phyloP scores from a whole-genome alignment of 2,329 filamentous ascomycete species.

The Alternaria gaisen region DNA sequence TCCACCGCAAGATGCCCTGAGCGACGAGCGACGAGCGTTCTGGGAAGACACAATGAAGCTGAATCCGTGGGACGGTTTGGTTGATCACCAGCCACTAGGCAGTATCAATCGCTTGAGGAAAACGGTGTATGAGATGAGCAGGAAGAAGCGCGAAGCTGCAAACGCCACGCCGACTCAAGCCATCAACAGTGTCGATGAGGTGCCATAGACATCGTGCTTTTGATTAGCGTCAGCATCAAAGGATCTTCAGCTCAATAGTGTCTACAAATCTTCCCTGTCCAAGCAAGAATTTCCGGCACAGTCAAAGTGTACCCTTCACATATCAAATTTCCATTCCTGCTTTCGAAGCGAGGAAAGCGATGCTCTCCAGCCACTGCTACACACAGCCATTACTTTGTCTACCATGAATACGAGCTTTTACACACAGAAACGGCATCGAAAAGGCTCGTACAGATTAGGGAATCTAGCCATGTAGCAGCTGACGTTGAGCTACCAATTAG shows the following conservation, averaged over 20 bases:
- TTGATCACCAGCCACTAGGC: constrained; percentile 38
- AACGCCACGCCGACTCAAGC: constrained; percentile 28
- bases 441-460: background rate
- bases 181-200: constrained; percentile 31
- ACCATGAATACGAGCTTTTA: background rate
- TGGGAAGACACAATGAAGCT: constrained; percentile 46
- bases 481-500: background rate
- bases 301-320: background rate
- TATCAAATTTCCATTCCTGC: too few species aligned
- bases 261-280: background rate
- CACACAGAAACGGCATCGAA: background rate
- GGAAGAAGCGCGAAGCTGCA: constrained; percentile 30
- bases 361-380: background rate
- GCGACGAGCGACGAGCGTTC: constrained; percentile 30
- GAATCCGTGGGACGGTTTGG: constrained; percentile 37
- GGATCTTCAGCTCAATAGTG: background rate
- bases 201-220: constrained; percentile 19
- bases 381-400: background rate
- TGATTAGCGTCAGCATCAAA: background rate
- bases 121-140: constrained; percentile 37
- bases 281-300: background rate
- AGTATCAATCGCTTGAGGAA: constrained; percentile 41
- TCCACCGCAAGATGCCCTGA: constrained; percentile 37
- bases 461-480: background rate
- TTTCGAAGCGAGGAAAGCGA: background rate